A percentile compares a stretch with the other conserved stretches of the same genome.
phyloP scores from a whole-genome alignment of 352 stramenopile genomes.

The Pythium sp. region DNA sequence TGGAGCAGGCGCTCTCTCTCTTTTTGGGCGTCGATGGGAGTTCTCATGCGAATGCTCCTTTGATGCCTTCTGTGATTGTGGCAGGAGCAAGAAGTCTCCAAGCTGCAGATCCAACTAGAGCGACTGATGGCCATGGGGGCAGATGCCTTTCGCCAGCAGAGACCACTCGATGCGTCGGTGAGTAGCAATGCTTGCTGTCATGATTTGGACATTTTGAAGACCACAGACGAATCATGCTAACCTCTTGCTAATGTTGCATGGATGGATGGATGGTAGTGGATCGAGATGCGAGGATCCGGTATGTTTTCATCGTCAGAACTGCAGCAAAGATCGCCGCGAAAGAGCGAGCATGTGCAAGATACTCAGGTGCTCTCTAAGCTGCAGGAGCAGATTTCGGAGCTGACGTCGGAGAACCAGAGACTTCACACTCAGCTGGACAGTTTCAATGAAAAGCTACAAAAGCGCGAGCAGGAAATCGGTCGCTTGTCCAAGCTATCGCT shows the following conservation, averaged over 20 bases:
- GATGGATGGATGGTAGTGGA: conserved; percentile 14
- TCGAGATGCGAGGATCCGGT: conserved; percentile 31
- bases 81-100: conserved; percentile 59
- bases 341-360: conserved; percentile 19
- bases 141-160: conserved; percentile 17
- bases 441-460: conserved; percentile 51
- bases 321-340: conserved; percentile 2
- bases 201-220: no score
- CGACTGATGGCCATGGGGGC: conserved; percentile 37
- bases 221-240: not conserved
- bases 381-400: conserved; percentile 40
- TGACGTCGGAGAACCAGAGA: conserved; percentile 48
- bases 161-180: conserved; percentile 8
- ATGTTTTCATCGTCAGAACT: conserved; percentile 12
- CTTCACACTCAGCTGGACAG: conserved; percentile 33
- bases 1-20: not conserved
- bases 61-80: not conserved
- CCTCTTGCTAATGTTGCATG: not conserved
- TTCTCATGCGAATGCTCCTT: not conserved
- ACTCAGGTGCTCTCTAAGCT: conserved; percentile 38
- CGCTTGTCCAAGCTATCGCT: conserved; percentile 53
- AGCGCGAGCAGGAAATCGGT: conserved; percentile 71
- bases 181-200: not conserved
- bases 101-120: conserved; percentile 68
- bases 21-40: not conserved